Conservation (phyloP, 352 stramenopile species). For the Blastocystis sp. region DNA sequence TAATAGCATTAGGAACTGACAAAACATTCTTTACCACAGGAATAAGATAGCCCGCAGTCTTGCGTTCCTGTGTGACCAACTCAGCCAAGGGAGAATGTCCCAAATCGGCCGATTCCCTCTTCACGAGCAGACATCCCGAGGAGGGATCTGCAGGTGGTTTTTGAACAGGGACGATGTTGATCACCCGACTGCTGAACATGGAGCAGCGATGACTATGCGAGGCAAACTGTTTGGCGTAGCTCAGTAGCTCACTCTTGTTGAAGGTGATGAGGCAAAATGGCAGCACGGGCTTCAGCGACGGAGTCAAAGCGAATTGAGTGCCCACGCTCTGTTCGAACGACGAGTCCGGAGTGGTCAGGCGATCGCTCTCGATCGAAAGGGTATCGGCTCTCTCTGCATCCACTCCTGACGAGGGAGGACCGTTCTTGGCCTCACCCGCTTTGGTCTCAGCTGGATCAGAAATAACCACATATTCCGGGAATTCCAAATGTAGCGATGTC, state of each 20-base stretch:
- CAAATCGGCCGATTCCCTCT: not conserved
- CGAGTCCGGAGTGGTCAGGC: too few relatives aligned
- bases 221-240: not conserved
- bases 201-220: not conserved
- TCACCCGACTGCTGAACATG: not conserved
- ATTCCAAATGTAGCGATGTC: too few relatives aligned
- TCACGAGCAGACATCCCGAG: not conserved
- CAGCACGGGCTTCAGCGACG: not conserved
- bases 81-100: not conserved
- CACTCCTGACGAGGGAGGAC: too few relatives aligned
- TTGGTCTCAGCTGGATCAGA: too few relatives aligned
- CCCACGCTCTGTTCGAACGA: too few relatives aligned
- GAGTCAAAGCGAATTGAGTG: too few relatives aligned
- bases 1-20: not conserved
- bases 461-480: too few relatives aligned
- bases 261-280: not conserved
- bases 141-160: not conserved
- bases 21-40: not conserved
- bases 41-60: not conserved
- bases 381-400: too few relatives aligned
- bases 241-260: not conserved
- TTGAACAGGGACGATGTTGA: not conserved
- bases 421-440: too few relatives aligned
- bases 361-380: too few relatives aligned
- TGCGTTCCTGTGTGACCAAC: not conserved